Evolutionary conservation across 116 monocot genomes (phyloP).

Genomic region (Iris pallida): DNA sequence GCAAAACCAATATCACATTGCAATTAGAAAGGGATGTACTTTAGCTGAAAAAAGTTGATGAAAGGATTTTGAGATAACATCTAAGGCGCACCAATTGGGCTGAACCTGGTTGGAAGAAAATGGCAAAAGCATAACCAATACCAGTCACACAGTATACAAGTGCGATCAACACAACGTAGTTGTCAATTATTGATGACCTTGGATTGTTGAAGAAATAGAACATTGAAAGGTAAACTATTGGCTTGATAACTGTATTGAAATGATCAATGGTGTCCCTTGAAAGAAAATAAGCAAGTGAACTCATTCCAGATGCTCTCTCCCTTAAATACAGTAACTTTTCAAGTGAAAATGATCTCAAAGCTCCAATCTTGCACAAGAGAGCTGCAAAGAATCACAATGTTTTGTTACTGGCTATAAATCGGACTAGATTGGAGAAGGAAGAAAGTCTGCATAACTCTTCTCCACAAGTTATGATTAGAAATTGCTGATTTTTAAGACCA

Average conservation of each 20-base stretch:
- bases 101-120: constrained; percentile 61
- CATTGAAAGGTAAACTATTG: constrained; percentile 70
- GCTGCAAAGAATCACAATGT: constrained; percentile 24
- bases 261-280: constrained; percentile 72
- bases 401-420: constrained; percentile 1
- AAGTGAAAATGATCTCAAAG: constrained; percentile 61
- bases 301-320: constrained; percentile 68
- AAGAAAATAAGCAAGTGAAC: constrained; percentile 66
- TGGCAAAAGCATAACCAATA: constrained; percentile 50
- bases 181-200: constrained; percentile 37
- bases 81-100: constrained; percentile 48
- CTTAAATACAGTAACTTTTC: constrained; percentile 60
- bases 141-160: constrained; percentile 42
- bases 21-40: not conserved
- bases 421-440: not conserved
- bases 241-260: constrained; percentile 62
- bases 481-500: too few relatives aligned
- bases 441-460: not conserved
- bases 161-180: constrained; percentile 47
- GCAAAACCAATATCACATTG: constrained; percentile 21
- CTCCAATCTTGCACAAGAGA: constrained; percentile 62
- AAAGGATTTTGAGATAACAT: constrained; percentile 1
- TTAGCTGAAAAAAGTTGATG: not conserved
- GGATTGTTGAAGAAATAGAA: constrained; percentile 76
- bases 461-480: not conserved